Conservation (phyloP, 78 protist species). For the Chrysochromulina tobinii region DNA sequence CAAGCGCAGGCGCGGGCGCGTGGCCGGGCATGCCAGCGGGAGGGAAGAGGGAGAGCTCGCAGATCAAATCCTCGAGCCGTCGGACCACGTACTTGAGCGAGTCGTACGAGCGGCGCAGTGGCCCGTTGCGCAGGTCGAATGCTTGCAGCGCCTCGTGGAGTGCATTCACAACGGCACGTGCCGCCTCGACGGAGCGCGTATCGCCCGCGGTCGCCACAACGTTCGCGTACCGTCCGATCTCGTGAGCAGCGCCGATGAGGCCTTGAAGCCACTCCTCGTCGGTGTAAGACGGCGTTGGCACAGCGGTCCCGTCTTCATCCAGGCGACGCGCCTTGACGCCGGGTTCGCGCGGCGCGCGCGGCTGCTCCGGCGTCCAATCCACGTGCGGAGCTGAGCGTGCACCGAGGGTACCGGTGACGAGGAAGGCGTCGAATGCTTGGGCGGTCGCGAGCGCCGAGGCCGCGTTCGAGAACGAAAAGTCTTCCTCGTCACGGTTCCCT, state of each 20-base stretch:
- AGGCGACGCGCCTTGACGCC: too few relatives aligned
- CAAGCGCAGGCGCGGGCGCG: background rate
- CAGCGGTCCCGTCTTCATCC: background rate
- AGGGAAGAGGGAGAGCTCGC: background rate
- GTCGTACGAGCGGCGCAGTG: background rate
- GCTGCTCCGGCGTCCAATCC: background rate
- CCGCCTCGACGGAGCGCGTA: background rate
- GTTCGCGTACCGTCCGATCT: background rate
- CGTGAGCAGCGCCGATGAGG: background rate
- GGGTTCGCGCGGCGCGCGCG: background rate
- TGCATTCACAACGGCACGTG: background rate
- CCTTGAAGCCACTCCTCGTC: background rate
- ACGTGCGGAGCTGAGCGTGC: background rate
- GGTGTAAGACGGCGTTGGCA: background rate
- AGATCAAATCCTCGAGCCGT: background rate
- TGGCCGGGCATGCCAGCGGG: background rate
- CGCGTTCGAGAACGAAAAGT: background rate
- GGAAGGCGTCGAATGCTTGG: background rate
- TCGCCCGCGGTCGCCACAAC: background rate
- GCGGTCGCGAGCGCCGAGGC: background rate
- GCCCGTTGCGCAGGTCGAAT: background rate
- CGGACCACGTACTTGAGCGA: background rate
- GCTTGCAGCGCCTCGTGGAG: background rate
- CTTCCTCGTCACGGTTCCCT: too few relatives aligned
- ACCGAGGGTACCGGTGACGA: background rate